These are phyloP conservation scores for Apostasia ramifera DNA, from an alignment of 106 monocot species.

Conservation along the genomic window DNA sequence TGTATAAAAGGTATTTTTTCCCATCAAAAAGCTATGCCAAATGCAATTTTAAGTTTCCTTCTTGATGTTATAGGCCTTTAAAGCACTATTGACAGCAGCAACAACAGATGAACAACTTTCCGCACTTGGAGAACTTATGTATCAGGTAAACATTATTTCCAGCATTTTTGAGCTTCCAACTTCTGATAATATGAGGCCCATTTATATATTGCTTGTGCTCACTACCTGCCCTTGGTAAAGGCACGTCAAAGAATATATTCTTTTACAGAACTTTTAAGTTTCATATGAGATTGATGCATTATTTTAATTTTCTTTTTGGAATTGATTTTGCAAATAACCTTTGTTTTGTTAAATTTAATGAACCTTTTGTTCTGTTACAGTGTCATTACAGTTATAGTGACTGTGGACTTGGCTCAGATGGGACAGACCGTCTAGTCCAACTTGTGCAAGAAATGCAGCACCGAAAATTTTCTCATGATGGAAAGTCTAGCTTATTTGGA, in stretches of 20 bases:
- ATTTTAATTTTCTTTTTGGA: no score
- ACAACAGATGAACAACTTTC: conserved; percentile 77
- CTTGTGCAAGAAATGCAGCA: conserved; percentile 81
- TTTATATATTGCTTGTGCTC: no score
- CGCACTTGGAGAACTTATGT: conserved; percentile 92
- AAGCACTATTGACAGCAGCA: conserved; percentile 71
- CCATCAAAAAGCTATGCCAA: no score
- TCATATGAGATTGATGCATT: no score
- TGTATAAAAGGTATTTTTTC: no score
- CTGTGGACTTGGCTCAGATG: conserved; percentile 82
- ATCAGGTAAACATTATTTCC: conserved; percentile 46
- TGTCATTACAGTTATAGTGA: conserved; percentile 82
- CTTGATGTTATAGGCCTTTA: conserved; percentile 60
- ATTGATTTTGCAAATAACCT: no score
- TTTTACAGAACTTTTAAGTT: no score
- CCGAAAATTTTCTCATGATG: conserved; percentile 27
- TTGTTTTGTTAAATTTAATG: neutral
- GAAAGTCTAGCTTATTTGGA: conserved; percentile 51
- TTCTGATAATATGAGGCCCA: no score
- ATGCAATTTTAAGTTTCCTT: neutral
- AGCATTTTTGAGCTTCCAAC: neutral
- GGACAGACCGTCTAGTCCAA: conserved; percentile 71
- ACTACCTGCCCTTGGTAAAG: no score
- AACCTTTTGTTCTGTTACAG: conserved; percentile 20
- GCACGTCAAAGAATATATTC: no score